Percentiles rank a stretch among this genome's conserved stretches.
These are phyloP conservation scores for Yamagishiella unicocca DNA, from an alignment of 139 green algal genomes.

Conservation along the genomic window DNA sequence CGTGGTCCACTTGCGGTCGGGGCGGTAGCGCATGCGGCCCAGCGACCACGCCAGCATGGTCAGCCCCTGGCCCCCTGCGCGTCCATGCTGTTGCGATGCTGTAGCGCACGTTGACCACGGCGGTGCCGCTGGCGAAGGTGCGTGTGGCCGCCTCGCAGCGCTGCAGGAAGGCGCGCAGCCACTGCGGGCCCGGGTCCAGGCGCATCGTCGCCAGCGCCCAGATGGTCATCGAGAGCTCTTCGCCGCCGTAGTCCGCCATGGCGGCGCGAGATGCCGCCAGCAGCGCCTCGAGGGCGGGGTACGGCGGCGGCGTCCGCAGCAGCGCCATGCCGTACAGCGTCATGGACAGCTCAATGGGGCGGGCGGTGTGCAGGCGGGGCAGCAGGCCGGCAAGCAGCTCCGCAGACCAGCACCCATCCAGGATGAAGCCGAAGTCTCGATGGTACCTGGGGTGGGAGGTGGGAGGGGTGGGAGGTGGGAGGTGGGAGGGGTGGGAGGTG, in stretches of 20 bases:
- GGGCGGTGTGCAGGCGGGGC: too few species aligned
- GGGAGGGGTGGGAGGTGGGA: too few species aligned
- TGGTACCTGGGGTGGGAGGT: too few species aligned
- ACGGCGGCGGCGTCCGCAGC: not conserved
- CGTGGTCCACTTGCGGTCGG: constrained; percentile 32
- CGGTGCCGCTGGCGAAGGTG: not conserved
- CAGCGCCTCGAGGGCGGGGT: not conserved
- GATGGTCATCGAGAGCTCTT: constrained; percentile 43
- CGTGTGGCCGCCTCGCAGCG: constrained; percentile 28
- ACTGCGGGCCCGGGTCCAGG: constrained; percentile 22
- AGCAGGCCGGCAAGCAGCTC: too few species aligned
- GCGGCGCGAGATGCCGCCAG: constrained; percentile 1
- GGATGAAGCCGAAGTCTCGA: too few species aligned
- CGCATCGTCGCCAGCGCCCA: constrained; percentile 44
- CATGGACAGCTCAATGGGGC: too few species aligned
- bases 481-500: too few species aligned
- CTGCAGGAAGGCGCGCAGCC: constrained; percentile 17
- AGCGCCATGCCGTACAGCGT: too few species aligned
- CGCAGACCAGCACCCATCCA: too few species aligned
- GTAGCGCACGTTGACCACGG: constrained; percentile 11
- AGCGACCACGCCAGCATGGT: constrained; percentile 43
- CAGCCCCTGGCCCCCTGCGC: constrained; percentile 40
- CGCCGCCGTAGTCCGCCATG: constrained; percentile 33
- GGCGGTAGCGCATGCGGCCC: constrained; percentile 37
- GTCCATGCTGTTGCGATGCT: constrained; percentile 46